A percentile compares a stretch with the other conserved stretches of the same genome.
phyloP scores from a whole-genome alignment of 257 asterid species.

The Solanum sitiens region DNA sequence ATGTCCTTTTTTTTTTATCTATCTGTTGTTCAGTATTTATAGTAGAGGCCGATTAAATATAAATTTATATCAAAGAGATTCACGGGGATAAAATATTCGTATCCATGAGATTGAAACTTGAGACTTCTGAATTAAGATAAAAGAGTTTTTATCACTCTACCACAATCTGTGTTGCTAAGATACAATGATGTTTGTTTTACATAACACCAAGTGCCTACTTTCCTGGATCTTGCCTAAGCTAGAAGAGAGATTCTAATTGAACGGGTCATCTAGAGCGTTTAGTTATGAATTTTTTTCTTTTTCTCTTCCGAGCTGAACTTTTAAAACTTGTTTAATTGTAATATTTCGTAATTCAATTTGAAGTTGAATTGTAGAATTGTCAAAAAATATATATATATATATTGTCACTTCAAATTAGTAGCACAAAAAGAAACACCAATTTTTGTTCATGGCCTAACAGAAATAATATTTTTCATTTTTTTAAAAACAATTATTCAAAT shows the following conservation, averaged over 20 bases:
- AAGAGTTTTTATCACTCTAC: too few relatives aligned
- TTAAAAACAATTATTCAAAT: too few relatives aligned
- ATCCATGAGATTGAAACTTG: accelerated
- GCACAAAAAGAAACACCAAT: neutral
- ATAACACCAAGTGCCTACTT: slow-evolving; percentile 5
- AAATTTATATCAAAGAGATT: accelerated
- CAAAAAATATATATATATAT: too few relatives aligned
- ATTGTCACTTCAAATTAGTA: neutral
- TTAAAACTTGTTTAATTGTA: neutral
- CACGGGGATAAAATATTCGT: accelerated
- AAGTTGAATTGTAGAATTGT: neutral
- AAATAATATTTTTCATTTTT: too few relatives aligned
- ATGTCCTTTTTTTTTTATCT: neutral
- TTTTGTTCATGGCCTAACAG: neutral
- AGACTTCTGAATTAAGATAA: too few relatives aligned
- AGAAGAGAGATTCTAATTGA: neutral
- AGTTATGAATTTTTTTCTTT: neutral
- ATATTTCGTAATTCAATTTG: neutral
- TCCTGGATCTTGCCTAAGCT: neutral
- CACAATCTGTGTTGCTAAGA: neutral
- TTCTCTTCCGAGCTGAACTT: accelerated
- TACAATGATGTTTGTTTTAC: neutral
- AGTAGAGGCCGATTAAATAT: too few relatives aligned
- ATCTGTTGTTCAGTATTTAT: too few relatives aligned
- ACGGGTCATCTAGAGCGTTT: neutral